Conservation (phyloP, 768 basidiomycete species). For the Russula virescens region DNA sequence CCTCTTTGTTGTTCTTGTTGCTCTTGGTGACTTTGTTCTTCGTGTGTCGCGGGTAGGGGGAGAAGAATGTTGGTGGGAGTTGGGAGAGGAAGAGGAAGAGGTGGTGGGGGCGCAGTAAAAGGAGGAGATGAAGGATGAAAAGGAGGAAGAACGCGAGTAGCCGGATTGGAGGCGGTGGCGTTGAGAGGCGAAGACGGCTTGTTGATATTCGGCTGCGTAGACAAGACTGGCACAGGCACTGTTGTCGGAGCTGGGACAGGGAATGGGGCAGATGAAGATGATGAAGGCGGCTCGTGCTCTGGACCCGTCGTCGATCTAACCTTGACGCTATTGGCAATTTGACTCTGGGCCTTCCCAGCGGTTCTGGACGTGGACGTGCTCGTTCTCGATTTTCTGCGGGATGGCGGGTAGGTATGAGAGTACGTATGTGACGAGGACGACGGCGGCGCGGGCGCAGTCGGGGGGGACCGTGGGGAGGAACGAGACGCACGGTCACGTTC, state of each 20-base stretch:
- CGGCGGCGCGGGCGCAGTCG: neutral
- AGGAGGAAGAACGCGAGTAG: neutral
- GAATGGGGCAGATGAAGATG: no score
- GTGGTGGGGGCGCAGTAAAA: neutral
- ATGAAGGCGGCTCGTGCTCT: neutral
- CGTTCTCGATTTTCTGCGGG: neutral
- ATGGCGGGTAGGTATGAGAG: slow-evolving; percentile 9
- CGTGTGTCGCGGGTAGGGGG: neutral
- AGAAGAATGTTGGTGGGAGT: slow-evolving; percentile 1
- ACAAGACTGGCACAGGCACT: neutral
- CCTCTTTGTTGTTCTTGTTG: neutral
- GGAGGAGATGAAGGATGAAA: neutral
- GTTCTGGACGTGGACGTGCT: neutral
- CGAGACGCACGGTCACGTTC: slow-evolving; percentile 3
- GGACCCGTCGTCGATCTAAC: neutral
- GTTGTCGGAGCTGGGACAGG: neutral
- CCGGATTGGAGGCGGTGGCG: neutral
- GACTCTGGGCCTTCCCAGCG: neutral
- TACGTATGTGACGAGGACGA: no score
- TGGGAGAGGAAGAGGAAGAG: slow-evolving; percentile 13
- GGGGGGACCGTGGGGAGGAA: neutral
- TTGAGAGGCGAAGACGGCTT: neutral
- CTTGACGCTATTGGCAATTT: neutral
- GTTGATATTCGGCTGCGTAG: neutral
- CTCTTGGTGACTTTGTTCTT: no score